Percentiles rank a stretch among this genome's conserved stretches.
Evolutionary conservation across 1,284 basidiomycete species (phyloP).

Genomic region (Boletellus sp.): DNA sequence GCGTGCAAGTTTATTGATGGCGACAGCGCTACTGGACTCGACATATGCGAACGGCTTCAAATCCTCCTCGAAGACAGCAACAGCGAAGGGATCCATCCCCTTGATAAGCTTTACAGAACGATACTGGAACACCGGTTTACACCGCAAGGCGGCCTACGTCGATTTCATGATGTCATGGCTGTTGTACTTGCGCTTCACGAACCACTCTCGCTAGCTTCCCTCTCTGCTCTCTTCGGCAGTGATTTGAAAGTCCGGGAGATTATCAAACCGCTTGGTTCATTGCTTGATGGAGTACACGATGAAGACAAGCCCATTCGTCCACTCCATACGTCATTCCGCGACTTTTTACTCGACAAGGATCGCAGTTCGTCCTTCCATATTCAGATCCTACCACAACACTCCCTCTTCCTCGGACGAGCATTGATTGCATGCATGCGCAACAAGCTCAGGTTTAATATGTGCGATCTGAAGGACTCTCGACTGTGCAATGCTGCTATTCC

Average conservation of each 20-base stretch:
- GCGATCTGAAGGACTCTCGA: not conserved
- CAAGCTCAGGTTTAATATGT: not conserved
- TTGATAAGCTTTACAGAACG: not conserved
- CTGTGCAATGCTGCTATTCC: not conserved
- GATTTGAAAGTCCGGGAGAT: not conserved
- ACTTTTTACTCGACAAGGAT: not conserved
- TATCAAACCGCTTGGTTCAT: not conserved
- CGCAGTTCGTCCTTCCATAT: not conserved
- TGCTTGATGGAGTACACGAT: not conserved
- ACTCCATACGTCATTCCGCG: not conserved
- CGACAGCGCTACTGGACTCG: not conserved
- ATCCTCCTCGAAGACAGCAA: not conserved
- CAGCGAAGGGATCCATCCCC: not conserved
- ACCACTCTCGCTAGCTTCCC: not conserved
- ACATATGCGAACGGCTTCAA: not conserved
- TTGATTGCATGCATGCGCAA: not conserved
- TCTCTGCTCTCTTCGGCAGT: not conserved
- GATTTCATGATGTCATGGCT: not conserved
- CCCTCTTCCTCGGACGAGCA: not conserved
- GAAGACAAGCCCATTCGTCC: not conserved
- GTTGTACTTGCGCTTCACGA: not conserved
- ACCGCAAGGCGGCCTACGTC: not conserved
- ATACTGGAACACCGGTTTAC: not conserved
- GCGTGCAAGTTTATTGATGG: slow-evolving; percentile 6
- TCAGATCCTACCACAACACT: not conserved